phyloP scores from a whole-genome alignment of 768 basidiomycete species.

The Naganishia friedmannii region DNA sequence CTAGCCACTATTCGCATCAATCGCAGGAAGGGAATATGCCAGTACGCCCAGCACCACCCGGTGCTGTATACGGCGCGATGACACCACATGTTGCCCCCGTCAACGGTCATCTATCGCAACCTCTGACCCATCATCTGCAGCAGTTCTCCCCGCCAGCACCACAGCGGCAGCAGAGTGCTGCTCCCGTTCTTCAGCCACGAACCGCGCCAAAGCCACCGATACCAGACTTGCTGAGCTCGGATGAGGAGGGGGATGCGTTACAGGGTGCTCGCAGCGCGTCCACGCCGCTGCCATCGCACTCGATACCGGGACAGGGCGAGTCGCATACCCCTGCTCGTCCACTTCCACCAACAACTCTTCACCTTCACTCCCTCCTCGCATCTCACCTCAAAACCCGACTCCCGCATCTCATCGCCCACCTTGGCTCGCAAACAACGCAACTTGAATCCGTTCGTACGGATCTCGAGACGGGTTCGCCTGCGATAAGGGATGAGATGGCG shows the following conservation, averaged over 20 bases:
- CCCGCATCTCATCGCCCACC: slow-evolving; percentile 60
- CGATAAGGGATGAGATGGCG: slow-evolving; percentile 93
- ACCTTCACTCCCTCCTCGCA: slow-evolving; percentile 61
- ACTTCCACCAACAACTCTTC: slow-evolving; percentile 45
- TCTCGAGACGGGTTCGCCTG: slow-evolving; percentile 83
- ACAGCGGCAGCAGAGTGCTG: background rate
- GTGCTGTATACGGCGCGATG: background rate
- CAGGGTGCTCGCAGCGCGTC: slow-evolving; percentile 20
- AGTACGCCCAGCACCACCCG: background rate
- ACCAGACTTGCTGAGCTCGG: slow-evolving; percentile 79
- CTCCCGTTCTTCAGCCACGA: slow-evolving; percentile 43
- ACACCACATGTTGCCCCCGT: background rate
- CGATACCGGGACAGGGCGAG: background rate
- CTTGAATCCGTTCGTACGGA: slow-evolving; percentile 78
- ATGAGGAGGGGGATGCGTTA: slow-evolving; percentile 51
- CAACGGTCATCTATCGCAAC: background rate
- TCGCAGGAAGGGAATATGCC: background rate
- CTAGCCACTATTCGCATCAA: background rate
- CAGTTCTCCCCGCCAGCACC: background rate
- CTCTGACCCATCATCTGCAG: background rate
- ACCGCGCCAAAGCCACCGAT: slow-evolving; percentile 56
- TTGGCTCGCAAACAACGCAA: slow-evolving; percentile 57
- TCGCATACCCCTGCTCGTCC: slow-evolving; percentile 36
- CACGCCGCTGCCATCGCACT: slow-evolving; percentile 28
- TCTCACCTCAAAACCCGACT: slow-evolving; percentile 70